These are phyloP conservation scores for Paraglomus brasilianum DNA, from an alignment of 192 early-diverging fungal genomes.

Conservation along the genomic window DNA sequence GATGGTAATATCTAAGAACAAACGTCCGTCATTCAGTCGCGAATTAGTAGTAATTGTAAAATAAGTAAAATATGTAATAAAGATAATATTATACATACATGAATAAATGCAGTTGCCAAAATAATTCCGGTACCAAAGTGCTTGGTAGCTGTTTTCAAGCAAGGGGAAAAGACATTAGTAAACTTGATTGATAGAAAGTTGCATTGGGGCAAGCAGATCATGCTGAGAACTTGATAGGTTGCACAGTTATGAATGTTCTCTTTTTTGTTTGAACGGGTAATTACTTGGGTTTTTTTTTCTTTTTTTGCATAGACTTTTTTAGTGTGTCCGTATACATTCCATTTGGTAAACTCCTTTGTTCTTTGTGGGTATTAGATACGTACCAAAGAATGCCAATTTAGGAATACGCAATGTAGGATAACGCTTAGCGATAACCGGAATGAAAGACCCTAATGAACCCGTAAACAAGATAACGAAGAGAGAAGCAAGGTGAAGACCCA, in stretches of 20 bases:
- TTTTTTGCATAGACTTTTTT: no score
- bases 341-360: neutral
- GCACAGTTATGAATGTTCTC: no score
- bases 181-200: no score
- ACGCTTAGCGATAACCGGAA: slow-evolving; percentile 41
- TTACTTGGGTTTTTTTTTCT: no score
- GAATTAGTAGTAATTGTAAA: no score
- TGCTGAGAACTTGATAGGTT: no score
- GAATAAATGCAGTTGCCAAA: slow-evolving; percentile 73
- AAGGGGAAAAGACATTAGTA: no score
- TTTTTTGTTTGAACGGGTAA: no score
- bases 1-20: slow-evolving; percentile 54
- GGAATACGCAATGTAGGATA: neutral
- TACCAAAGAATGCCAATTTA: neutral
- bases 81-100: slow-evolving; percentile 33
- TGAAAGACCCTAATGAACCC: slow-evolving; percentile 45
- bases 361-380: neutral
- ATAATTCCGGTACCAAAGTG: slow-evolving; percentile 64
- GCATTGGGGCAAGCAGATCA: no score
- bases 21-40: no score
- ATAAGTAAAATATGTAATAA: no score
- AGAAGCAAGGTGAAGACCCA: slow-evolving; percentile 48
- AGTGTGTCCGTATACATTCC: neutral
- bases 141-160: slow-evolving; percentile 22
- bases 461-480: slow-evolving; percentile 57